A percentile compares a stretch with the other conserved stretches of the same genome.
These are phyloP conservation scores for Xylaria curta DNA, from an alignment of 495 filamentous ascomycete species.

Conservation along the genomic window DNA sequence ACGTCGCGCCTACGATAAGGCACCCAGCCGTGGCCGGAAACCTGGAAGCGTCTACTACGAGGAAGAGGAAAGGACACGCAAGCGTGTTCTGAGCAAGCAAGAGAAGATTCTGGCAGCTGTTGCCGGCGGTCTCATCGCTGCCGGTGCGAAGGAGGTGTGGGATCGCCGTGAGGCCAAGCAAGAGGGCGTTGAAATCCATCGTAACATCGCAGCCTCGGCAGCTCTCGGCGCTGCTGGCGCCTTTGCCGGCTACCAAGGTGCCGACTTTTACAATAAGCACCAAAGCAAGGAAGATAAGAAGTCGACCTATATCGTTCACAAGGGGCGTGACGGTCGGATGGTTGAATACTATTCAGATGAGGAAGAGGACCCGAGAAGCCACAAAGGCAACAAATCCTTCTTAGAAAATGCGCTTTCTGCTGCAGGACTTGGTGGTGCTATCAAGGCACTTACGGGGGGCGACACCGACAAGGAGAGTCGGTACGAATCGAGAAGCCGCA, in stretches of 20 bases:
- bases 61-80: conserved; percentile 51
- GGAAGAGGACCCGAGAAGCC: conserved; percentile 57
- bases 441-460: conserved; percentile 57
- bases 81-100: conserved; percentile 59
- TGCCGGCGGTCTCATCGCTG: conserved; percentile 58
- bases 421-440: conserved; percentile 69
- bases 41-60: conserved; percentile 46
- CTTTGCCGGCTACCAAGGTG: conserved; percentile 60
- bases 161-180: conserved; percentile 59
- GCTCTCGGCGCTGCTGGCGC: conserved; percentile 62
- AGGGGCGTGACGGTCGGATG: conserved; percentile 50
- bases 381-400: conserved; percentile 70
- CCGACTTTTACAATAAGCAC: conserved; percentile 61
- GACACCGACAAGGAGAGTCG: conserved; percentile 49
- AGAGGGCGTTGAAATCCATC: conserved; percentile 51
- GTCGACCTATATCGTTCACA: conserved; percentile 46
- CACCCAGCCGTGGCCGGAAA: conserved; percentile 47
- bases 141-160: conserved; percentile 62
- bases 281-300: conserved; percentile 55
- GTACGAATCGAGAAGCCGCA: conserved; percentile 57
- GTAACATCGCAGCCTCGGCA: conserved; percentile 58
- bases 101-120: conserved; percentile 65
- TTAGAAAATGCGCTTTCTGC: conserved; percentile 72
- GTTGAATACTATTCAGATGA: conserved; percentile 59
- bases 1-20: conserved; percentile 46